These are phyloP conservation scores for Vigna angularis DNA, from an alignment of 306 rosid species.

Conservation along the genomic window DNA sequence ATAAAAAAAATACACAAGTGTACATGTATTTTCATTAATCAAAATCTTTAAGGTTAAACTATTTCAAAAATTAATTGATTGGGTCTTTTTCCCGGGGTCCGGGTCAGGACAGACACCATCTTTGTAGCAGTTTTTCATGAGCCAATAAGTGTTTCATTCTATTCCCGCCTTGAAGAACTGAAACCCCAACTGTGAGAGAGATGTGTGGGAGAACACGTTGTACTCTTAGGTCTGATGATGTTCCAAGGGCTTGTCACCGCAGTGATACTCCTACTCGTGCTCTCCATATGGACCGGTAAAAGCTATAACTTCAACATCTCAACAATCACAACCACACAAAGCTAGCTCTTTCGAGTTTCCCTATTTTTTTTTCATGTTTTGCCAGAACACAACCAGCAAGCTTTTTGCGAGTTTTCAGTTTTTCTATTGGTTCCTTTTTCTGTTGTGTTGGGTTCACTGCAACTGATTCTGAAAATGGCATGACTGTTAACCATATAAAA, in stretches of 20 bases:
- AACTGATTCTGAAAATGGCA: neutral
- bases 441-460: neutral
- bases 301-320: neutral
- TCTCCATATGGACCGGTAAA: constrained; percentile 67
- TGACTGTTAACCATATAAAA: neutral
- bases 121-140: neutral
- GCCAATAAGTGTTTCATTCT: neutral
- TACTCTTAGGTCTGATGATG: constrained; percentile 67
- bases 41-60: too few relatives aligned
- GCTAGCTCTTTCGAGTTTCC: neutral
- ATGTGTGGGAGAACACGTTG: constrained; percentile 93
- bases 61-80: too few relatives aligned
- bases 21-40: too few relatives aligned
- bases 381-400: neutral
- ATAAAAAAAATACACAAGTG: too few relatives aligned
- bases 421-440: neutral
- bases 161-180: constrained; percentile 47
- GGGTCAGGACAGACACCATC: too few relatives aligned
- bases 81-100: too few relatives aligned
- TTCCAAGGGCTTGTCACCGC: constrained; percentile 75
- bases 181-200: constrained; percentile 1
- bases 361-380: neutral
- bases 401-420: neutral
- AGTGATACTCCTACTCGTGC: constrained; percentile 50
- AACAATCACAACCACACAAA: neutral